Conservation (phyloP, 129 eudicot genomes). For the Silybum marianum region DNA sequence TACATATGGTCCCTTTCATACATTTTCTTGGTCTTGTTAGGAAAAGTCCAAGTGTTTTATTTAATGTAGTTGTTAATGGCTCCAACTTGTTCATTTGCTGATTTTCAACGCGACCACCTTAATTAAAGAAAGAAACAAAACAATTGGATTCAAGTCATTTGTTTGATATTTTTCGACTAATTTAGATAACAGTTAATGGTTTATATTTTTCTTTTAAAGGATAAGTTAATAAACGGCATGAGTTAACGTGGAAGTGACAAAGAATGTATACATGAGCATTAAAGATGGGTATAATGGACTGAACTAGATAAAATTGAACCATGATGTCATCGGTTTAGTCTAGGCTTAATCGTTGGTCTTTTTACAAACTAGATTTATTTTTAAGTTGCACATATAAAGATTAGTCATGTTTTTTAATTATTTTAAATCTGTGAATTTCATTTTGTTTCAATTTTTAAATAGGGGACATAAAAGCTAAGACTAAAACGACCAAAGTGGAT, state of each 20-base stretch:
- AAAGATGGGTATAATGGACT: not conserved
- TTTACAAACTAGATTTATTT: not conserved
- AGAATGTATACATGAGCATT: not conserved
- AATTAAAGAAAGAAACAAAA: too few species aligned
- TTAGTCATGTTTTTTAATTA: not conserved
- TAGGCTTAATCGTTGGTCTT: not conserved
- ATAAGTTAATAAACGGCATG: not conserved
- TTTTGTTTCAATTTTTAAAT: too few species aligned
- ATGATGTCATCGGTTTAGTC: not conserved
- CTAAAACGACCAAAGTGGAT: too few species aligned
- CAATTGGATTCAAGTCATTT: not conserved
- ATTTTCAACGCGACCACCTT: not conserved
- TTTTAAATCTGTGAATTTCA: too few species aligned
- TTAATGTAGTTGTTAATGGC: not conserved
- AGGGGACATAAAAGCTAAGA: not conserved
- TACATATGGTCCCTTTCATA: not conserved
- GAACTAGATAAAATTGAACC: not conserved
- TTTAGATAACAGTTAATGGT: not conserved
- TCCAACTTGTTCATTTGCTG: not conserved
- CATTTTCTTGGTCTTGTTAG: not conserved
- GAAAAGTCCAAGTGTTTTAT: not conserved
- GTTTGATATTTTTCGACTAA: not conserved
- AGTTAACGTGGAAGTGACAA: not conserved
- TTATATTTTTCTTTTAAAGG: not conserved
- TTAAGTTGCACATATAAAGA: too few species aligned